Base-by-base conservation (phyloP, 129 eudicot genomes). In the Silybum marianum region DNA sequence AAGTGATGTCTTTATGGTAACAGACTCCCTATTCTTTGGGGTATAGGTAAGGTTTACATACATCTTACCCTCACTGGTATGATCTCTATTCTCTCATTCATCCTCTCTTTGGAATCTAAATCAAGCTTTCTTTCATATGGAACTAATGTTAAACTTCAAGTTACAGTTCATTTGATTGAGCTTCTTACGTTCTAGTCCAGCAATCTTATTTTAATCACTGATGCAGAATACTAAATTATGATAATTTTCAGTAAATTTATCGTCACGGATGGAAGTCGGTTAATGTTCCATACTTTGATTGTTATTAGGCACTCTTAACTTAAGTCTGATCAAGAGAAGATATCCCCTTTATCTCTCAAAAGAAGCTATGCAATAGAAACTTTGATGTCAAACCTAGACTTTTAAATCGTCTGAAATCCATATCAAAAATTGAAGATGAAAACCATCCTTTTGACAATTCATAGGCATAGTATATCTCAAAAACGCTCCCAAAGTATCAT, bases 381-480 rank as follows among this genome's bases (percentile, higher is more conserved):
- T 70, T 30, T 18, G 25, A 78, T 62, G 71, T 78, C 26, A 7
- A 32, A 11, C 77, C 58, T 51, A 54, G 6, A 51, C 16, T 7
- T 3, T 2, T 21, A 23, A 79, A 46, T 11, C 25, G 32, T 69
- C 46, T 58, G 16, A 71, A 36, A 71, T 71, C 16, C 23, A 42
- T 71, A 68, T 73, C 14, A 8, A 5, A 5, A 28, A 14, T 62
- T 32, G 67, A 22, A 44, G 66, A 9, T 14, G 40, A 25, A 16
- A 74, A 77, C 0, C 26, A 65, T 77, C 81, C 81, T 13, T 34
- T 65, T 65, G 38, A 68, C 39, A 65, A 63, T 30, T 30, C 24
- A 40, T 21, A 21, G 10, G 23, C 81, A 65, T 18, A 54, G 42
- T 23, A 46, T 34, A 77, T 16, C 7, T 78, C 18, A 34, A 77